These are phyloP conservation scores for Clitoria ternatea DNA, from an alignment of 306 rosid species.

Conservation along the genomic window DNA sequence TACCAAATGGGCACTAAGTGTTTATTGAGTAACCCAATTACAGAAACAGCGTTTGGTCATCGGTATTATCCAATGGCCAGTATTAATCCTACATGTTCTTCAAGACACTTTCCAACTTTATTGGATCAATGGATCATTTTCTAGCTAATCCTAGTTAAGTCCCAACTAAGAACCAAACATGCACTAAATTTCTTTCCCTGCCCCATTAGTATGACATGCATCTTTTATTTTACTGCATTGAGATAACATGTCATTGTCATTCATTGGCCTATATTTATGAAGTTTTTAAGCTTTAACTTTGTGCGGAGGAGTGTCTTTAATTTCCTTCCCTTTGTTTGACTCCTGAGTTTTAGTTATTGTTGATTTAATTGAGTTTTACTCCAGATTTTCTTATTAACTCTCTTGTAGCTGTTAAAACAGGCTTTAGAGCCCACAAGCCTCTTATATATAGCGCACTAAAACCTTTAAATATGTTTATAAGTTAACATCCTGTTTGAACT, in stretches of 20 bases:
- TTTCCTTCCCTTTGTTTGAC: not conserved
- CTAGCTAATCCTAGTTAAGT: too few species aligned
- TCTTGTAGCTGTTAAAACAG: too few species aligned
- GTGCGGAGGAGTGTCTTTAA: not conserved
- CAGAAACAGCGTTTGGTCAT: too few species aligned
- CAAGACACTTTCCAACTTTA: too few species aligned
- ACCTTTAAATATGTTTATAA: not conserved
- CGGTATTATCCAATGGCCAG: too few species aligned
- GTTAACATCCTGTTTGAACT: not conserved
- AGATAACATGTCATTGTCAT: not conserved
- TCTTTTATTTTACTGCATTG: not conserved
- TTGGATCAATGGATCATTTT: too few species aligned
- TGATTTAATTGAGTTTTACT: too few species aligned
- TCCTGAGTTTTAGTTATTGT: not conserved
- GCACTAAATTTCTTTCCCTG: not conserved
- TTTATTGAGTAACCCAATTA: too few species aligned
- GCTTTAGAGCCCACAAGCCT: not conserved
- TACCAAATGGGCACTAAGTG: too few species aligned
- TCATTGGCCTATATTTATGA: not conserved
- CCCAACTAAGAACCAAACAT: too few species aligned
- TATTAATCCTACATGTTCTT: too few species aligned
- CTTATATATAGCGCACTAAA: not conserved
- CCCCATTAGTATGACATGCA: not conserved
- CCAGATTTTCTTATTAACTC: too few species aligned
- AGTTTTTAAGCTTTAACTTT: not conserved